Evolutionary conservation across 192 early-diverging fungal species (phyloP).

Genomic region (Chytriomyces sp.): DNA sequence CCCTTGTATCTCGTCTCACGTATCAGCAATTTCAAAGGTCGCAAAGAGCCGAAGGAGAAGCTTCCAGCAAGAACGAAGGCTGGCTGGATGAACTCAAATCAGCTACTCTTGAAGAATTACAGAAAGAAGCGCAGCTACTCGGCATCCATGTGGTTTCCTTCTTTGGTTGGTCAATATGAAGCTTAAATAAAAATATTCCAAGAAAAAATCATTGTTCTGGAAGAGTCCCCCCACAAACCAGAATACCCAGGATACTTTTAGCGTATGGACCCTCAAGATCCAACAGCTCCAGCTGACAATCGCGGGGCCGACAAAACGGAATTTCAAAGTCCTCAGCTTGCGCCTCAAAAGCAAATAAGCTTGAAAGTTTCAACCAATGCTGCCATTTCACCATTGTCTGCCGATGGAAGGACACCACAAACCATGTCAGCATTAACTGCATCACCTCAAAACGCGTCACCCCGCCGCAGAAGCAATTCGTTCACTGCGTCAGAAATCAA

Average conservation of each 20-base stretch:
- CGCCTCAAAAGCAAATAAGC: neutral
- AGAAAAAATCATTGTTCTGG: neutral
- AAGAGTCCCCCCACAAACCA: neutral
- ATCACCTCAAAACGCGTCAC: neutral
- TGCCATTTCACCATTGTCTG: neutral
- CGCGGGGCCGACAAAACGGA: neutral
- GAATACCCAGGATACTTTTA: neutral
- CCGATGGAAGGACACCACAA: neutral
- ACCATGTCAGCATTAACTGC: neutral
- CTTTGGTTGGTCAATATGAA: conserved; percentile 6
- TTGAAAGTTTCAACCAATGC: neutral
- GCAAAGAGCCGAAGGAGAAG: neutral
- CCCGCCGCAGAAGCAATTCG: neutral
- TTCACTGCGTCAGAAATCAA: neutral
- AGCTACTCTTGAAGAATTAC: neutral
- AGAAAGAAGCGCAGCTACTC: neutral
- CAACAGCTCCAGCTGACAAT: neutral
- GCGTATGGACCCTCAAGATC: neutral
- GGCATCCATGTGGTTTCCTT: neutral
- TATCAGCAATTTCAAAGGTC: neutral
- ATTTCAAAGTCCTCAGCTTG: neutral
- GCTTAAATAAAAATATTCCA: neutral
- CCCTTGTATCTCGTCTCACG: neutral
- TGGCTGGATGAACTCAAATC: neutral
- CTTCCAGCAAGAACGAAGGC: neutral